A percentile compares a stretch with the other conserved stretches of the same genome.
Conservation (phyloP, 2,329 filamentous ascomycete species). For the Arthroderma sp. region DNA sequence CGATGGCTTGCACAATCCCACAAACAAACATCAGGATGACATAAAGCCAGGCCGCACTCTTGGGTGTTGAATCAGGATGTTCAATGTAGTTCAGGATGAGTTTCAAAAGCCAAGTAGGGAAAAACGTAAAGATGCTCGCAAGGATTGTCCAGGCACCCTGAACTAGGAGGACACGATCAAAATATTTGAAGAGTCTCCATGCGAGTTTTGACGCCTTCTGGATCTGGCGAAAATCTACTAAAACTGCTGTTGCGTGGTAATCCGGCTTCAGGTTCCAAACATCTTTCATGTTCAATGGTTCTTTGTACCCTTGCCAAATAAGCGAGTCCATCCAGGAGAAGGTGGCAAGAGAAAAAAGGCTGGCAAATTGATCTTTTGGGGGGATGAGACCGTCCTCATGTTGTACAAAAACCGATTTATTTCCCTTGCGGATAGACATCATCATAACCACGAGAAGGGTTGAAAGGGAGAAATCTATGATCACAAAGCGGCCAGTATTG, state of each 20-base stretch:
- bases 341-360: slow-evolving; percentile 72
- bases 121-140: slow-evolving; percentile 73
- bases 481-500: slow-evolving; percentile 50
- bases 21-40: slow-evolving; percentile 80
- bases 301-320: slow-evolving; percentile 76
- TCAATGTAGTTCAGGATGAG: slow-evolving; percentile 93
- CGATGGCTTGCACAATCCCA: slow-evolving; percentile 66
- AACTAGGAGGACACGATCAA: slow-evolving; percentile 59
- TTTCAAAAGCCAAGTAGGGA: slow-evolving; percentile 79
- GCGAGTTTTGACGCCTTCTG: slow-evolving; percentile 70
- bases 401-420: slow-evolving; percentile 75
- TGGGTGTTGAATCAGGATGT: slow-evolving; percentile 57
- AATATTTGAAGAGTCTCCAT: slow-evolving; percentile 71
- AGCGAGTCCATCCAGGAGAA: slow-evolving; percentile 87
- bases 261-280: slow-evolving; percentile 85
- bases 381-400: slow-evolving; percentile 82
- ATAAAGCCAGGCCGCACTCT: slow-evolving; percentile 89
- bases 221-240: slow-evolving; percentile 70
- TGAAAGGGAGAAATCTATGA: slow-evolving; percentile 61
- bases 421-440: slow-evolving; percentile 75
- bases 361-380: slow-evolving; percentile 74
- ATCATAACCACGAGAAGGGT: slow-evolving; percentile 64
- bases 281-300: slow-evolving; percentile 66
- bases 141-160: slow-evolving; percentile 72
- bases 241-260: slow-evolving; percentile 72